Base-by-base conservation (phyloP, 345 rosid genomes). In the Populus deltoides region DNA sequence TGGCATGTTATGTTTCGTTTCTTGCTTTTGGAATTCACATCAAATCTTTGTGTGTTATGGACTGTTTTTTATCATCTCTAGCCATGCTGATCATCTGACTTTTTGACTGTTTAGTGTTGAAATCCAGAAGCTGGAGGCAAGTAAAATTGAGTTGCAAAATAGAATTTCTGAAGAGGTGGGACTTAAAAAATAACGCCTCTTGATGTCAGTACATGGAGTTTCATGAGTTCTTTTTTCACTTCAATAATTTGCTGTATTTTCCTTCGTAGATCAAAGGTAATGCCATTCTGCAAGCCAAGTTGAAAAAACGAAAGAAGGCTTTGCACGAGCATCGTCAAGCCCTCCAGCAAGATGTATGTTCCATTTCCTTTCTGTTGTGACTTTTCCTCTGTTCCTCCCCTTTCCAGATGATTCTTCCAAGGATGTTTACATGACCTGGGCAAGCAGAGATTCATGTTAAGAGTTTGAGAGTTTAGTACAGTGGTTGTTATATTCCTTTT, bases 301-400 rank as follows among this genome's bases (percentile, higher is more conserved):
- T 96, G 84, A 91, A 89, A 80, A 82, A 84, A 73, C 86, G 89
- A 81, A 96, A 90, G 88, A 90, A 84, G 79, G 83, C 86, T 74
- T 82, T 93, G 87, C 83, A 85, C 39, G 89, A 83, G 80, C 90
- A 86, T 18, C 95, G 98, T 55, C 83, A 82, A 83, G 90, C 90
- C 78, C 91, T 96, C 71, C 90, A 90, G 83, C 86, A 85, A 77
- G 97, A 89, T 73, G 98, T 96, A 92, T 25, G 91, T 82, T 84
- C 45, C 62, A 35, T 27, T 38, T n/a, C 33, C 45, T 31, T 70
- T 63, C 22, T 38, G 7, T 63, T 78, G 66, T 68, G 70, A 38
- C 27, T 43, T 22, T 65, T 38, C 38, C 18, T 68, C 24, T 59
- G 62, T 53, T 53, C 59, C 59, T 53, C 10, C 59, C 72, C 31